Evolutionary conservation across 495 filamentous ascomycete genomes (phyloP).

Genomic region (Choiromyces venosus): DNA sequence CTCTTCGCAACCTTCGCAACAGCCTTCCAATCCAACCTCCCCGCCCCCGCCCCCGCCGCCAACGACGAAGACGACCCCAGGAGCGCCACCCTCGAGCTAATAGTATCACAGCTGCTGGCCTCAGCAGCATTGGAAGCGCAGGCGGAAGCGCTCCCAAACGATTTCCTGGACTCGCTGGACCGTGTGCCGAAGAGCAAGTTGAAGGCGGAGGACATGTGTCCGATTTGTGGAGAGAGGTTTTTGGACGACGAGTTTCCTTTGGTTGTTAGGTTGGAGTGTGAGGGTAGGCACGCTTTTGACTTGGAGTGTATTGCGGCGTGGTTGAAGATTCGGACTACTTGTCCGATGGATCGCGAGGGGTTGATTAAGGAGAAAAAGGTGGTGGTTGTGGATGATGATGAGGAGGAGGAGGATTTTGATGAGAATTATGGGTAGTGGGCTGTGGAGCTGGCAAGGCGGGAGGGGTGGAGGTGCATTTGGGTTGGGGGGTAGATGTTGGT

Average conservation of each 20-base stretch:
- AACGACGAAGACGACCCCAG: slow-evolving; percentile 45
- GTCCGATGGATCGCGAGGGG: slow-evolving; percentile 77
- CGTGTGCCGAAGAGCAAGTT: slow-evolving; percentile 66
- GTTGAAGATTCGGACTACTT: slow-evolving; percentile 67
- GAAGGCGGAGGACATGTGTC: slow-evolving; percentile 64
- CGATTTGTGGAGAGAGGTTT: slow-evolving; percentile 79
- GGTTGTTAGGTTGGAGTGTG: slow-evolving; percentile 82
- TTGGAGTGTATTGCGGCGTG: slow-evolving; percentile 92
- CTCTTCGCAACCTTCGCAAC: slow-evolving; percentile 51
- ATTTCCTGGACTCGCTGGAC: slow-evolving; percentile 75
- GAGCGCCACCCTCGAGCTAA: slow-evolving; percentile 52
- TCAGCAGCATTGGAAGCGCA: slow-evolving; percentile 60
- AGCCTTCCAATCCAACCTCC: slow-evolving; percentile 38
- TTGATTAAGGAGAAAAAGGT: slow-evolving; percentile 71
- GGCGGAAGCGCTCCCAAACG: slow-evolving; percentile 72
- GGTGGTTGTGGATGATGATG: slow-evolving; percentile 51
- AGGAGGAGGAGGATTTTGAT: slow-evolving; percentile 60
- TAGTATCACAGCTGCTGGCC: slow-evolving; percentile 60
- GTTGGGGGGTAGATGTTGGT: background rate
- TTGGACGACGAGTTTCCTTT: slow-evolving; percentile 70
- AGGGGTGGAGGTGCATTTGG: background rate
- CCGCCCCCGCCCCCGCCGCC: slow-evolving; percentile 58
- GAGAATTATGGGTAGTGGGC: slow-evolving; percentile 67
- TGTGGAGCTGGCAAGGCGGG: background rate
- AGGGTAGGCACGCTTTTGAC: slow-evolving; percentile 76